phyloP scores from a whole-genome alignment of 2,329 filamentous ascomycete species.

The Neophaeococcomyces mojaviensis region DNA sequence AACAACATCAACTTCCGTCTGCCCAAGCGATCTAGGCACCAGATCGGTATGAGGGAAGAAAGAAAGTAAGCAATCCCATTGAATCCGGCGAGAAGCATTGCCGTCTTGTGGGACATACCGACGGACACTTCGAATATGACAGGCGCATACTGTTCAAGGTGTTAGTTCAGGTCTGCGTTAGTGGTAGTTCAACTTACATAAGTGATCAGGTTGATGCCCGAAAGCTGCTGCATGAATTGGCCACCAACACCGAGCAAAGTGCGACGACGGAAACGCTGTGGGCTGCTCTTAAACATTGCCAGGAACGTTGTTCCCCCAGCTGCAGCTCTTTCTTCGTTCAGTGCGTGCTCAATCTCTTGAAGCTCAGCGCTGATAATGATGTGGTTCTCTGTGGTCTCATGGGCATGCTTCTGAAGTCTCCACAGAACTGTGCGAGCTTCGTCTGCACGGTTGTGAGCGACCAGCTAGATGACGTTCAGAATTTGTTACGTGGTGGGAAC shows the following conservation, averaged over 20 bases:
- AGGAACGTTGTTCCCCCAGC: conserved; percentile 32
- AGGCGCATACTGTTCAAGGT: no score
- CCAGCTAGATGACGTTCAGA: not conserved
- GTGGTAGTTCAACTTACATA: no score
- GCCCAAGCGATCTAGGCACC: conserved; percentile 37
- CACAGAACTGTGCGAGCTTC: not conserved
- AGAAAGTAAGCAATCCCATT: conserved; percentile 50
- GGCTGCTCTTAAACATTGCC: conserved; percentile 25
- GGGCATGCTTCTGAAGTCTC: not conserved
- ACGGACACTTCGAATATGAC: conserved; percentile 37
- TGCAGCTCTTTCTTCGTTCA: conserved; percentile 21
- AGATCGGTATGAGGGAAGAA: conserved; percentile 28
- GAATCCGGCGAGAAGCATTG: conserved; percentile 45
- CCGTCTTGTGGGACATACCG: conserved; percentile 32
- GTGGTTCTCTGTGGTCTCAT: not conserved
- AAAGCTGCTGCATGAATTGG: conserved; percentile 37
- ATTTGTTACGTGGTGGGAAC: not conserved
- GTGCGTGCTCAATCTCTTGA: not conserved
- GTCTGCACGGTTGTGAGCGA: not conserved
- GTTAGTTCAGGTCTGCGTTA: no score
- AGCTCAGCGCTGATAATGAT: conserved; percentile 1
- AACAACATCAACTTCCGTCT: conserved; percentile 65
- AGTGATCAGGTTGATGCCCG: conserved; percentile 38
- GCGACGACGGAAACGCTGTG: conserved; percentile 27
- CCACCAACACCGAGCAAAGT: conserved; percentile 29